phyloP scores from a whole-genome alignment of 805 yeast species.

The Wickerhamiella siamensis region DNA sequence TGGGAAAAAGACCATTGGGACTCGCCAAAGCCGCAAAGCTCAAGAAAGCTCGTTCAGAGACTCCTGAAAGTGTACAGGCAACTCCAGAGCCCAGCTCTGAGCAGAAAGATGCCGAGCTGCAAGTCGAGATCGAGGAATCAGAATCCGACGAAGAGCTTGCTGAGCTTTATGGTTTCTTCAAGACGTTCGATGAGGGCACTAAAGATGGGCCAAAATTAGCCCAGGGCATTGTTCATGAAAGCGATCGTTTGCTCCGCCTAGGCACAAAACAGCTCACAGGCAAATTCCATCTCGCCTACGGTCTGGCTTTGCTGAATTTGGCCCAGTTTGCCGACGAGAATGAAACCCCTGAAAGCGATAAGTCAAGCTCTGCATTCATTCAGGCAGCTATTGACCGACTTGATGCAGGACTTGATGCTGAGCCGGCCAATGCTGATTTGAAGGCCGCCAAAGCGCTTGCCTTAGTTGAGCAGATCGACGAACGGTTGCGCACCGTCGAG shows the following conservation, averaged over 20 bases:
- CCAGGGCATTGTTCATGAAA: conserved; percentile 80
- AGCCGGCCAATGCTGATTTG: conserved; percentile 3
- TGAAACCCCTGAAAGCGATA: conserved; percentile 12
- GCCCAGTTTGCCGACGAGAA: conserved; percentile 19
- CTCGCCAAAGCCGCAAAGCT: conserved; percentile 44
- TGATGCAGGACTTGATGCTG: conserved; percentile 37
- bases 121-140: conserved; percentile 55
- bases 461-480: conserved; percentile 5
- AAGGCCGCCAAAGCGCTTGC: conserved; percentile 8
- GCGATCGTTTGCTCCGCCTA: conserved; percentile 52
- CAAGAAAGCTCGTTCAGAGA: conserved; percentile 20
- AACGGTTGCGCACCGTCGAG: background rate
- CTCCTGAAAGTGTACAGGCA: conserved; percentile 11
- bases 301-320: conserved; percentile 35
- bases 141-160: conserved; percentile 70
- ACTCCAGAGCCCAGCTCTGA: conserved; percentile 4
- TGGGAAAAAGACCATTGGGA: conserved; percentile 37
- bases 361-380: conserved; percentile 40
- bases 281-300: conserved; percentile 58
- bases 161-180: conserved; percentile 62
- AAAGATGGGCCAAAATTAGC: conserved; percentile 31
- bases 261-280: conserved; percentile 21
- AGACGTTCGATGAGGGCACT: conserved; percentile 40
- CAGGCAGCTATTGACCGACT: conserved; percentile 61
- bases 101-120: conserved; percentile 29